Base-by-base conservation (phyloP, 2,329 filamentous ascomycete species). In the Beauveria caledonica region DNA sequence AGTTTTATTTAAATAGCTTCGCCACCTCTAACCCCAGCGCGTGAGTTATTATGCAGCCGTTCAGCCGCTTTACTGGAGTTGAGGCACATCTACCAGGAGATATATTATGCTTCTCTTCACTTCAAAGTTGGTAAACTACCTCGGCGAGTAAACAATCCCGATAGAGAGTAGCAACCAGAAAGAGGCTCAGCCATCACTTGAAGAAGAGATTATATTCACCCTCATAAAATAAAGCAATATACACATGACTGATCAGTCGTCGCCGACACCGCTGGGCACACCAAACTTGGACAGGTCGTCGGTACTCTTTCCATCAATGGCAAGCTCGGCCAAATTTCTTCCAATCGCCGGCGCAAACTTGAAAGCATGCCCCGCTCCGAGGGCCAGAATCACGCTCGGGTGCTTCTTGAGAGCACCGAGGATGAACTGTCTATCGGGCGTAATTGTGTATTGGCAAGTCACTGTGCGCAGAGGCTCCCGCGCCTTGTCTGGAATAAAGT, bases 321-420 rank as follows among this genome's bases (percentile, higher is more conserved):
- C 67, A 10, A 68, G 61, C 44, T 68, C 67, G 0, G 67, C 67
- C 19, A 67, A 40, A 39, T 68, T 66, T 33, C 66, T 65, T 0
- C 67, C 67, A 8, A 68, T 67, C 0, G 67, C 66, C 3, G 67
- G 67, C 0, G 67, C 64, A 53, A 68, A 68, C 25, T 68, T 68
- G 50, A 68, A 68, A 0, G 61, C 67, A 56, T 68, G 67, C 0
- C 61, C 66, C 40, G 62, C 66, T 1, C 66, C 65, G 3, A 68
- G 39, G 0, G 60, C 67, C 0, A 68, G n/a, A 13, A 68, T 62
- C 0, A 68, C 60, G 53, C 67, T 49, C 0, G 59, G 52, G 1
- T 68, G 46, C 5, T 50, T 60, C 27, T 63, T 60, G 10, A 68
- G 23, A 0, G 65, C 63, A 6, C 66, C 64, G 7, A 68, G 66